These are phyloP conservation scores for Termitomyces sp. DNA, from an alignment of 768 basidiomycete species.

Conservation along the genomic window DNA sequence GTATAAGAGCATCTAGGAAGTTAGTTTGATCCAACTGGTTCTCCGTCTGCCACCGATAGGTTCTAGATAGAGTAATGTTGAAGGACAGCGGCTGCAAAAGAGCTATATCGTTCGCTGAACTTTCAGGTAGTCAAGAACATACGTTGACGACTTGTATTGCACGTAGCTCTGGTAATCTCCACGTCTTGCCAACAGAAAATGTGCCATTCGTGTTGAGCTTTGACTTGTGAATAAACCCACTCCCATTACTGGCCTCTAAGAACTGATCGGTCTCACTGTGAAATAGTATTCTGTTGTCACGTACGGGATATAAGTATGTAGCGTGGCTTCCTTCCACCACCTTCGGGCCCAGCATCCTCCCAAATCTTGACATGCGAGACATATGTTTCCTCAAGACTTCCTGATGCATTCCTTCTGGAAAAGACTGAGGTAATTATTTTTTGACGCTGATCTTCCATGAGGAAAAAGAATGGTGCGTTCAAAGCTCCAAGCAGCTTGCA, in stretches of 20 bases:
- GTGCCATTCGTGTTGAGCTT: constrained; percentile 93
- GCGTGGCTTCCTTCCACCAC: constrained; percentile 75
- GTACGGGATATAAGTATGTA: constrained; percentile 89
- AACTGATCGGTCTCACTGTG: constrained; percentile 7
- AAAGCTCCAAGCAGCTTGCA: neutral
- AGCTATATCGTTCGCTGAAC: constrained; percentile 10
- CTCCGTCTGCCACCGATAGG: constrained; percentile 90
- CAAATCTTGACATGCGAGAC: constrained; percentile 90
- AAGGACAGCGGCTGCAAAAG: constrained; percentile 54
- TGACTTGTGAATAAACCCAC: constrained; percentile 89
- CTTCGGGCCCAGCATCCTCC: constrained; percentile 76
- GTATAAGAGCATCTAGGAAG: constrained; percentile 68
- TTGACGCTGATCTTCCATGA: constrained; percentile 51
- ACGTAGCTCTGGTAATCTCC: constrained; percentile 81
- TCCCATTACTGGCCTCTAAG: constrained; percentile 57
- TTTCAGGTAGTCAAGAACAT: constrained; percentile 25
- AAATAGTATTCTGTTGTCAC: constrained; percentile 28
- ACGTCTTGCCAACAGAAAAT: constrained; percentile 97
- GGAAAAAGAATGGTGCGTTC: neutral
- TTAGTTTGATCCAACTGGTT: constrained; percentile 61
- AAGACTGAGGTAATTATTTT: constrained; percentile 85
- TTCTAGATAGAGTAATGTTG: constrained; percentile 82
- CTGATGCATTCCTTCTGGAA: constrained; percentile 61
- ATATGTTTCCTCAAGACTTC: constrained; percentile 72
- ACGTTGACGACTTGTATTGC: constrained; percentile 76